Percentiles rank a stretch among this genome's conserved stretches.
phyloP scores from a whole-genome alignment of 2,329 filamentous ascomycete species.

The Onygenales sp. region DNA sequence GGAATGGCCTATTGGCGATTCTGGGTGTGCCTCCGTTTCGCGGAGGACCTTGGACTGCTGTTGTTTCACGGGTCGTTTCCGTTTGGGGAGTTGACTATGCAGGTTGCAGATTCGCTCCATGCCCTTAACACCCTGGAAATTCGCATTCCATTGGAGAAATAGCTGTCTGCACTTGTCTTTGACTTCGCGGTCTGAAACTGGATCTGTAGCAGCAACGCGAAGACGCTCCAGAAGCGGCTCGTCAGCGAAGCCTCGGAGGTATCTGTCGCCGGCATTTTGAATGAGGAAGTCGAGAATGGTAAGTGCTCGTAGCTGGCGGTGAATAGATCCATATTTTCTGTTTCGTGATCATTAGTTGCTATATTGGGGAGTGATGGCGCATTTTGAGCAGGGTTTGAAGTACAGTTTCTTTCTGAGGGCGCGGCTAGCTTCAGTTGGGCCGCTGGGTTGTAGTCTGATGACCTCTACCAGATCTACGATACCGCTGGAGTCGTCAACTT shows the following conservation, averaged over 20 bases:
- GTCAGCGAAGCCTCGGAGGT: conserved; percentile 80
- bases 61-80: conserved; percentile 63
- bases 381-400: conserved; percentile 18
- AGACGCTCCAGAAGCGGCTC: conserved; percentile 86
- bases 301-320: conserved; percentile 81
- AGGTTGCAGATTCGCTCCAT: conserved; percentile 71
- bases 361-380: not conserved
- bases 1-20: conserved; percentile 26
- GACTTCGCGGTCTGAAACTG: conserved; percentile 77
- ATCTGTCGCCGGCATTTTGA: conserved; percentile 81
- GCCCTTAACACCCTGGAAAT: conserved; percentile 72
- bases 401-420: conserved; percentile 91
- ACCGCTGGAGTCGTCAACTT: conserved; percentile 83
- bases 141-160: conserved; percentile 75
- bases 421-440: conserved; percentile 79
- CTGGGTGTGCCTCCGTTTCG: conserved; percentile 55
- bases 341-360: conserved; percentile 7
- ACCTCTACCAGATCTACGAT: conserved; percentile 93
- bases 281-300: conserved; percentile 87
- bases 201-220: conserved; percentile 75
- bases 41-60: conserved; percentile 73
- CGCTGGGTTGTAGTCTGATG: conserved; percentile 77
- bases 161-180: conserved; percentile 77
- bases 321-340: conserved; percentile 88
- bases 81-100: conserved; percentile 58